Evolutionary conservation across 371 early-diverging fungal genomes (phyloP), one percentile per base, ranked within the genome.

Genomic region (Globomyces sp.): DNA sequence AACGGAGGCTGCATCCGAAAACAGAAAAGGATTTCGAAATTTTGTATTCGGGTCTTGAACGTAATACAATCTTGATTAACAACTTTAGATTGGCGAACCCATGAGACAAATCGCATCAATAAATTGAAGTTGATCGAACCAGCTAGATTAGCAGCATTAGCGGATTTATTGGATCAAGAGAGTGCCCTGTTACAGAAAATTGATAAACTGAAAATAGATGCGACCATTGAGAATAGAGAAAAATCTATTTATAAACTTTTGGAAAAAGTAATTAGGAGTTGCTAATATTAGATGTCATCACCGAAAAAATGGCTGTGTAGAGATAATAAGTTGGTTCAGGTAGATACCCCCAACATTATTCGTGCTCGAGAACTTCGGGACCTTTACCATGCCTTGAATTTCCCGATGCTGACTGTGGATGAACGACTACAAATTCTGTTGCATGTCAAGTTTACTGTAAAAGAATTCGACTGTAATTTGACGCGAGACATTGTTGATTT

Each of bases 371-470:
- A 84, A 67, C 72, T 84, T 11, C 66, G 76, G 9, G 81, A 82
- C 58, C 57, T 84, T 67, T 82, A 81, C 67, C 77, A 78, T 57
- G 79, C 82, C 39, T 64, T 84, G 4, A 74, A 71, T 46, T 46
- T 69, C 11, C 60, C 73, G 1, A 4, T 69, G 57, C 48, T 75
- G 1, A 70, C 77, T 8, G 72, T 84, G 8, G 84, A 84, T 62
- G 83, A 79, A 64, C 65, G 84, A 41, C 65, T 84, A 39, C 78
- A 82, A 63, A 74, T 82, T 43, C 52, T 84, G 49, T 65, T 84
- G 39, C 82, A 82, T 52, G 80, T 84, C 53, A 84, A 82, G 73
- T 79, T 81, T 67, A 80, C 78, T 13, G 81, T 79, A 57, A 84
- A 82, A 71, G 84, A 84, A 63, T 82, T 80, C 68, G 84, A 84